Evolutionary conservation across 2,329 filamentous ascomycete species (phyloP), one percentile per base, ranked within the genome.

Genomic region (Tolypocladium sp.): DNA sequence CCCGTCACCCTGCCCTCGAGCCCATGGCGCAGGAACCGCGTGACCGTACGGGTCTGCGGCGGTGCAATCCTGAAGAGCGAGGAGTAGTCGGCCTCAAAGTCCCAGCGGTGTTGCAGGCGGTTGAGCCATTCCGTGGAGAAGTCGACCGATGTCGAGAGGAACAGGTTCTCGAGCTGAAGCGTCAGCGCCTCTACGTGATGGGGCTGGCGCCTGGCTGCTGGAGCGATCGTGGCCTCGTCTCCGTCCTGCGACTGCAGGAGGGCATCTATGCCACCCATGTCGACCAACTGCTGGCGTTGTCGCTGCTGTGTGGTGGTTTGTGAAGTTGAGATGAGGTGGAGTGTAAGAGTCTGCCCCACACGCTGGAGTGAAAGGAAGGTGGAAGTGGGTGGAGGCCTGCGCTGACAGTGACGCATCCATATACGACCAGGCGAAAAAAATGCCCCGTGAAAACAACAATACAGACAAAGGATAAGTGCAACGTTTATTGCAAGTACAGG

Each of bases 1-100:
- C 92, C 92, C 10, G 91, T 96, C 30, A 99, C 93, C 57, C 89
- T 84, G 27, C 94, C 94, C 74, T 97, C 92, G 17, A 97, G 81
- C 7, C 94, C 94, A 74, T 96, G 91, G 58, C 94, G 84, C 52
- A 87, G 89, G 72, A 99, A 99, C 37, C 94, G 87, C 35, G 91
- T 96, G 65, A 97, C 88, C n/a, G 92, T 97, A 60, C 94, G 86
- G 20, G 92, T 93, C 74, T 97, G 94, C 0, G 93, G 95, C 4
- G 92, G 90, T 1, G 92, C 91, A 58, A 97, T 82, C 63, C 88
- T 85, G 74, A 96, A 96, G 22, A 97, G 82, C 59, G 91, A 86
- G n/a, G 86, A 83, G 70, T 92, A 89, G 67, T 96, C 88, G 42
- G 86, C 83, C 4, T 90, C 84, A 59, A 86, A 82, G 63, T 96